A percentile compares a stretch with the other conserved stretches of the same genome.
These are phyloP conservation scores for Butyriboletus appendiculatus DNA, from an alignment of 1,284 basidiomycete genomes.

Conservation along the genomic window DNA sequence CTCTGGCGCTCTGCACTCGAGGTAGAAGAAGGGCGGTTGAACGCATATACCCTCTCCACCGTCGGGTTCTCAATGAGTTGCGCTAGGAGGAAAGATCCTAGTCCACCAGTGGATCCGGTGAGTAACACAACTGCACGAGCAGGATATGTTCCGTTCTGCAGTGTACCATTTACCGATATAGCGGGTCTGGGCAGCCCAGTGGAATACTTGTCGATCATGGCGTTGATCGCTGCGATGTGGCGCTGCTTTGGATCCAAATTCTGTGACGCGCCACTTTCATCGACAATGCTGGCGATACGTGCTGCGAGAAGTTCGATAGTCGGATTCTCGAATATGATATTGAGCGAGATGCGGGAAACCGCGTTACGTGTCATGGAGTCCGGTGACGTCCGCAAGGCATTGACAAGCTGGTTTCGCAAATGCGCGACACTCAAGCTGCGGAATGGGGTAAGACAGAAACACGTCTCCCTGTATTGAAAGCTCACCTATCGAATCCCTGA, in stretches of 20 bases:
- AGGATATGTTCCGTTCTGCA: background rate
- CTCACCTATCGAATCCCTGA: slow-evolving; percentile 18
- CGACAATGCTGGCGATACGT: background rate
- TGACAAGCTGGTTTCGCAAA: slow-evolving; percentile 1
- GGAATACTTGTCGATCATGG: slow-evolving; percentile 14
- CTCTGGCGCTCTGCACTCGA: slow-evolving; percentile 8
- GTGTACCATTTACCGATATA: background rate
- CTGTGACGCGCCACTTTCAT: background rate
- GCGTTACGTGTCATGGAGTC: background rate
- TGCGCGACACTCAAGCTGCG: slow-evolving; percentile 8
- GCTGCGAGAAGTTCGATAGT: slow-evolving; percentile 8
- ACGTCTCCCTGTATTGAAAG: too few species aligned
- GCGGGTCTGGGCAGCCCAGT: background rate
- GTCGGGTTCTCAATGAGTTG: background rate
- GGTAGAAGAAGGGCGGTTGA: slow-evolving; percentile 11
- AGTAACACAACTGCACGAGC: slow-evolving; percentile 4
- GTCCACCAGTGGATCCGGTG: slow-evolving; percentile 14
- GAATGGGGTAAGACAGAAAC: background rate
- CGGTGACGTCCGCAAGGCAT: slow-evolving; percentile 2
- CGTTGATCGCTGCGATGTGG: slow-evolving; percentile 2
- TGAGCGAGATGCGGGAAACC: background rate
- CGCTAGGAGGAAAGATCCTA: slow-evolving; percentile 8
- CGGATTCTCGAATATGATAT: slow-evolving; percentile 12
- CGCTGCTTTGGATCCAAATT: background rate
- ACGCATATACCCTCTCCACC: slow-evolving; percentile 5